These are phyloP conservation scores for Solanum chaucha DNA, from an alignment of 257 asterid genomes.

Conservation along the genomic window DNA sequence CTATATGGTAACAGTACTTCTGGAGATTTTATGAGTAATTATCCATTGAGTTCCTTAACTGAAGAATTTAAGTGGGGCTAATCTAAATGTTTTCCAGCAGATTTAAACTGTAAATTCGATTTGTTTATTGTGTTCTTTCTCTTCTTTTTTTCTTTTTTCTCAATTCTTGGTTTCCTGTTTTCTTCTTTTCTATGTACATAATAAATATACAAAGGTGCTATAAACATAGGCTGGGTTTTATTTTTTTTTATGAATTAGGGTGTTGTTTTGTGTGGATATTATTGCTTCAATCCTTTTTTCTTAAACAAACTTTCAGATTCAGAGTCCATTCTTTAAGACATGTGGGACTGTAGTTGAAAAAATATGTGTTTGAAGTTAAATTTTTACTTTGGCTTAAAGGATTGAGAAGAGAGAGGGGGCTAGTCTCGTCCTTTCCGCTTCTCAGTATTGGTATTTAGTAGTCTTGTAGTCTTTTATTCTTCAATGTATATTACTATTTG, in stretches of 20 bases:
- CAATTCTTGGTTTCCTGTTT: neutral
- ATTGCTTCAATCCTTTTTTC: neutral
- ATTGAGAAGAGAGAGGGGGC: neutral
- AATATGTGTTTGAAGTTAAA: neutral
- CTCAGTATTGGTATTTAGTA: neutral
- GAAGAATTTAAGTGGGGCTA: conserved; percentile 20
- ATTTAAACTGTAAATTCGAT: neutral
- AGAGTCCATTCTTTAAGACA: neutral
- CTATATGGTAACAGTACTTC: conserved; percentile 4
- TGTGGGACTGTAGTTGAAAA: neutral
- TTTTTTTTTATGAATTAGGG: neutral
- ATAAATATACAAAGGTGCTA: conserved; percentile 7
- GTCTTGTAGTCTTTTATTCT: neutral
- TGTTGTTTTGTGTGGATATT: neutral
- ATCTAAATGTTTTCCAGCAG: conserved; percentile 14
- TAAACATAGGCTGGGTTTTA: conserved; percentile 7
- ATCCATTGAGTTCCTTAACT: conserved; percentile 30
- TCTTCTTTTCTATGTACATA: neutral
- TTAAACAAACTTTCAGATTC: neutral
- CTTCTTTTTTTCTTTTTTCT: neutral
- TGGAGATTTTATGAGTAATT: conserved; percentile 3
- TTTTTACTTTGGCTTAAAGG: neutral
- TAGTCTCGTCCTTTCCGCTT: neutral
- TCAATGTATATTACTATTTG: neutral
- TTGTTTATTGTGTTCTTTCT: neutral